These are phyloP conservation scores for Dactylorhiza incarnata DNA, from an alignment of 106 monocot species.

Conservation along the genomic window DNA sequence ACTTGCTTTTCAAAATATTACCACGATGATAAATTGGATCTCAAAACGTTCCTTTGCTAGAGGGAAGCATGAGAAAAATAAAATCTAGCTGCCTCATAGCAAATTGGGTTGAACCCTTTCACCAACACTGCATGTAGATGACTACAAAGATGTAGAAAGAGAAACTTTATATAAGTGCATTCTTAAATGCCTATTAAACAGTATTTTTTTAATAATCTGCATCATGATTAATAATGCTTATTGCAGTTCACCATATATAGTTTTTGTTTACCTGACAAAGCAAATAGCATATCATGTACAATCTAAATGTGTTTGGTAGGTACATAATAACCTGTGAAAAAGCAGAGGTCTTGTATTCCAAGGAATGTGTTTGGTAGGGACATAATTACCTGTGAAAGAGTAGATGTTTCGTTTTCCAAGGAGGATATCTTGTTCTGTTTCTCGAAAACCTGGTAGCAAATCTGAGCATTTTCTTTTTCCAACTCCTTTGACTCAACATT, in stretches of 20 bases:
- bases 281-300: neutral
- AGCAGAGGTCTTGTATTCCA: neutral
- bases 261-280: neutral
- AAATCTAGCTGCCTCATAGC: too few species aligned
- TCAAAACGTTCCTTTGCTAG: too few species aligned
- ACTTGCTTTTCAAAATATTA: too few species aligned
- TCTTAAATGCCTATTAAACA: neutral
- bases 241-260: neutral
- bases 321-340: conserved; percentile 4
- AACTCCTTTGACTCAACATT: neutral
- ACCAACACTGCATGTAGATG: neutral
- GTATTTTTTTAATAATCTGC: neutral
- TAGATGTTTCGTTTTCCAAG: neutral
- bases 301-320: neutral
- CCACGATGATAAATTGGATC: too few species aligned
- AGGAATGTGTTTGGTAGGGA: neutral
- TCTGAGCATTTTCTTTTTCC: conserved; percentile 8
- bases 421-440: conserved; percentile 7
- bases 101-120: neutral
- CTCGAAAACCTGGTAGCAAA: conserved; percentile 5
- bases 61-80: too few species aligned
- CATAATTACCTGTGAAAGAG: conserved; percentile 8
- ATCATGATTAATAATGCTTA: neutral
- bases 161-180: neutral
- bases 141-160: neutral